Evolutionary conservation across 2,329 filamentous ascomycete species (phyloP).

Genomic region (Claviceps pazoutovae): DNA sequence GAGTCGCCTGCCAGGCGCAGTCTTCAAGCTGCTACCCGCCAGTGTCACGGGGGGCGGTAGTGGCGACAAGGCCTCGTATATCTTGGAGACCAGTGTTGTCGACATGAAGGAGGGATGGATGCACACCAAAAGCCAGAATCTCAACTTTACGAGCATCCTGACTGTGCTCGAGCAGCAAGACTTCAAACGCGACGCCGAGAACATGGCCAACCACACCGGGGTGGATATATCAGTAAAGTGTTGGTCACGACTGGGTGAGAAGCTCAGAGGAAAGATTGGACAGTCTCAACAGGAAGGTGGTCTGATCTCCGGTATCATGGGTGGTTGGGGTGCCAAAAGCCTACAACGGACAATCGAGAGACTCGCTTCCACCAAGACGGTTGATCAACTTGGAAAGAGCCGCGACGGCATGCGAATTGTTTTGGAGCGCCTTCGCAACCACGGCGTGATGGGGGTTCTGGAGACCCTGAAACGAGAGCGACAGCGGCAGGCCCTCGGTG

Average conservation of each 20-base stretch:
- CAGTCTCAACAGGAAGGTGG: slow-evolving; percentile 33
- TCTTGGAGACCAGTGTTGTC: slow-evolving; percentile 66
- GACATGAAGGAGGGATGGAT: slow-evolving; percentile 73
- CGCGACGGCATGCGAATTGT: slow-evolving; percentile 75
- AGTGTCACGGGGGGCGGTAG: slow-evolving; percentile 51
- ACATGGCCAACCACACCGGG: slow-evolving; percentile 35
- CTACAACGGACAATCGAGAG: slow-evolving; percentile 69
- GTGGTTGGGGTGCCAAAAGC: slow-evolving; percentile 51
- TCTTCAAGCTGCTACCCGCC: slow-evolving; percentile 61
- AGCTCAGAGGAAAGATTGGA: slow-evolving; percentile 41
- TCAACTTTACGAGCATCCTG: slow-evolving; percentile 70
- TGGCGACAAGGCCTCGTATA: slow-evolving; percentile 60
- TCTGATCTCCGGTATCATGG: slow-evolving; percentile 35
- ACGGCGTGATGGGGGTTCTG: slow-evolving; percentile 42
- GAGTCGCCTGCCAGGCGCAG: slow-evolving; percentile 59
- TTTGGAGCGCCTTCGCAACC: slow-evolving; percentile 51
- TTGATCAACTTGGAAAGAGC: slow-evolving; percentile 66
- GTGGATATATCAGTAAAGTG: slow-evolving; percentile 65
- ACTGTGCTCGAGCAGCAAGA: slow-evolving; percentile 65
- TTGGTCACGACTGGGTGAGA: slow-evolving; percentile 57
- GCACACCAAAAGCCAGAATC: slow-evolving; percentile 65
- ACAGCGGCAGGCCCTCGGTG: slow-evolving; percentile 15
- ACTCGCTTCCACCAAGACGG: slow-evolving; percentile 63
- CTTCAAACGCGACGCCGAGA: slow-evolving; percentile 35
- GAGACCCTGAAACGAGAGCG: slow-evolving; percentile 38